Conservation (phyloP, 257 asterid species). For the Solanum sitiens region DNA sequence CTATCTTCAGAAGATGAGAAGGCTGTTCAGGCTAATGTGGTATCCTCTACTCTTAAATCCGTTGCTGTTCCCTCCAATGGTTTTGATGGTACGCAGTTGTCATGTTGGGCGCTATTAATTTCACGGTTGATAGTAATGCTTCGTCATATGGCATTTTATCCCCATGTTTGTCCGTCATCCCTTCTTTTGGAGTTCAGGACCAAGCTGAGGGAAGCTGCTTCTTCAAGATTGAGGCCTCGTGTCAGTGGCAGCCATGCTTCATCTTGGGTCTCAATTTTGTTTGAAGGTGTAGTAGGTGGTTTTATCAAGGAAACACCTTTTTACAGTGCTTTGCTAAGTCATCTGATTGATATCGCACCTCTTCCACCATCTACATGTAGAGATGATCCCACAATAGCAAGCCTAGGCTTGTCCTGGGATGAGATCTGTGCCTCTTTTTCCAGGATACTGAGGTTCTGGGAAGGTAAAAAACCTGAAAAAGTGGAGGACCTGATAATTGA, state of each 20-base stretch:
- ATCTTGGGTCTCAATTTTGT: constrained; percentile 60
- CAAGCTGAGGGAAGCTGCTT: constrained; percentile 59
- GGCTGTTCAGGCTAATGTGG: constrained; percentile 35
- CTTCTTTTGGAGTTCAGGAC: constrained; percentile 65
- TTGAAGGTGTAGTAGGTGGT: constrained; percentile 35
- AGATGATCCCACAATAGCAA: constrained; percentile 29
- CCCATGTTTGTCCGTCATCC: constrained; percentile 65
- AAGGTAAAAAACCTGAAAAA: constrained; percentile 49
- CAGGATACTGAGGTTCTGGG: constrained; percentile 61
- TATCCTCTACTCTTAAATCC: constrained; percentile 44
- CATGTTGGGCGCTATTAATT: constrained; percentile 81
- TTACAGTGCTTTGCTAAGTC: constrained; percentile 45
- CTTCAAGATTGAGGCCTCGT: constrained; percentile 17
- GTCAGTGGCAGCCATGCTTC: constrained; percentile 32
- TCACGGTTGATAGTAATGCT: constrained; percentile 81
- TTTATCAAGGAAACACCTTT: constrained; percentile 32
- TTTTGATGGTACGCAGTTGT: constrained; percentile 42
- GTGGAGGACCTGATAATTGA: constrained; percentile 76
- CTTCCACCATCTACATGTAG: constrained; percentile 52
- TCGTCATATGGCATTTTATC: constrained; percentile 78
- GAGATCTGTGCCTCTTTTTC: constrained; percentile 45
- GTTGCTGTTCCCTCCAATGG: constrained; percentile 36
- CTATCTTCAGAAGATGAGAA: constrained; percentile 72
- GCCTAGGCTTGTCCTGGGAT: constrained; percentile 47
- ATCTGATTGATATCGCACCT: constrained; percentile 72